These are phyloP conservation scores for Spizellomyces sp. DNA, from an alignment of 192 early-diverging fungal species.

Conservation along the genomic window DNA sequence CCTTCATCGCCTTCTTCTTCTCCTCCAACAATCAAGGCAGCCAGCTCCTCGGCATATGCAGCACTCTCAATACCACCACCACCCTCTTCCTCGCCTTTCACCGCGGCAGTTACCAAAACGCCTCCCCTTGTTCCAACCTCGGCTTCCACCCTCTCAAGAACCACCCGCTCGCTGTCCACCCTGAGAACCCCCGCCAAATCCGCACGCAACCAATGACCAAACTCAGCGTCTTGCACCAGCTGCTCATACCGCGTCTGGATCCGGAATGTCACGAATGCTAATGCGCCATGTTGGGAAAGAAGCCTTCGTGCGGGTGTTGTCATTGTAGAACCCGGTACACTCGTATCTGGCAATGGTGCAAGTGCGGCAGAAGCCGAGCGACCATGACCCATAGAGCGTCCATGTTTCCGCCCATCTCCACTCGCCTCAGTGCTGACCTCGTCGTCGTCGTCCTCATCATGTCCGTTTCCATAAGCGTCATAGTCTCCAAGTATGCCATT, in stretches of 20 bases:
- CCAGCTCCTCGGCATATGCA: constrained; percentile 43
- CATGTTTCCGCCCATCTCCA: neutral
- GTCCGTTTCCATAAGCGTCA: neutral
- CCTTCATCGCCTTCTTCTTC: constrained; percentile 7
- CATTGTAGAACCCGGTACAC: neutral
- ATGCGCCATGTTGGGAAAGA: constrained; percentile 16
- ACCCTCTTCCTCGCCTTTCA: constrained; percentile 22
- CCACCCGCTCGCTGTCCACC: constrained; percentile 5
- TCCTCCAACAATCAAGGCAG: constrained; percentile 24
- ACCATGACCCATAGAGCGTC: neutral
- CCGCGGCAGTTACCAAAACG: constrained; percentile 25
- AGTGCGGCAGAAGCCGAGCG: neutral
- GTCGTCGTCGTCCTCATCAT: constrained; percentile 7
- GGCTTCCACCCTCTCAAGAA: constrained; percentile 30
- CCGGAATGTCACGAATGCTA: constrained; percentile 26
- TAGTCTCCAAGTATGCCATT: constrained; percentile 23
- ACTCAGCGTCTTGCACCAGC: constrained; percentile 21
- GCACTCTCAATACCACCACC: constrained; percentile 28
- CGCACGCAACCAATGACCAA: constrained; percentile 19
- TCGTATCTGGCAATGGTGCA: neutral
- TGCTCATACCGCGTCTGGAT: constrained; percentile 14
- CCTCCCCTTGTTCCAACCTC: neutral
- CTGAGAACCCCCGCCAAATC: constrained; percentile 20
- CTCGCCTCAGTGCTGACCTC: neutral
- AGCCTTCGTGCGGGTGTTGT: constrained; percentile 14